These are phyloP conservation scores for Dendrostoma leiphaemia DNA, from an alignment of 2,329 filamentous ascomycete genomes.

Conservation along the genomic window DNA sequence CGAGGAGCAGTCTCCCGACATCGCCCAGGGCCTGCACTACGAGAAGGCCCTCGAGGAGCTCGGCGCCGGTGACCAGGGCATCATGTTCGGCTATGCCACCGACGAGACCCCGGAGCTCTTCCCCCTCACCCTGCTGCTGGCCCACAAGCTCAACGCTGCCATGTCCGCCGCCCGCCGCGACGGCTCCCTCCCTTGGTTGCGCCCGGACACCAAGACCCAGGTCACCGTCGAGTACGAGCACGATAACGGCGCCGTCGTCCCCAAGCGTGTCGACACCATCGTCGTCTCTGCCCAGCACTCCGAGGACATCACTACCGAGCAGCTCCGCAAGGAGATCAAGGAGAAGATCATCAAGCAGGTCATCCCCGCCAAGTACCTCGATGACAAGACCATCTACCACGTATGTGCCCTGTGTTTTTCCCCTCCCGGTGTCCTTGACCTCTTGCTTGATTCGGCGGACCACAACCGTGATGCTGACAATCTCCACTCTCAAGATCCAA, in stretches of 20 bases:
- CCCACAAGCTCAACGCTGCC: conserved; percentile 95
- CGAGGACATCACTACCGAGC: conserved; percentile 79
- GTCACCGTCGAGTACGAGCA: conserved; percentile 98
- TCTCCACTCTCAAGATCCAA: conserved; percentile 66
- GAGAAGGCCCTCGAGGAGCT: conserved; percentile 97
- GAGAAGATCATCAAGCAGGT: conserved; percentile 93
- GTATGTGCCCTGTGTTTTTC: conserved; percentile 46
- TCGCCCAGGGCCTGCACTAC: conserved; percentile 98
- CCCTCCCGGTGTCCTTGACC: conserved; percentile 13
- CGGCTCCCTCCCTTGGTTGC: conserved; percentile 87
- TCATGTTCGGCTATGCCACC: conserved; percentile 99
- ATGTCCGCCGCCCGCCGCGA: conserved; percentile 88
- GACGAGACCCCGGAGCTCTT: conserved; percentile 98
- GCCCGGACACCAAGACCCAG: conserved; percentile 99
- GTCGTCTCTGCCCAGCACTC: conserved; percentile 96
- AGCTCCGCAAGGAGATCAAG: conserved; percentile 85
- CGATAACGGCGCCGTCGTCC: conserved; percentile 90
- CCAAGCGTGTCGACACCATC: conserved; percentile 90
- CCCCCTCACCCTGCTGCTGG: conserved; percentile 87
- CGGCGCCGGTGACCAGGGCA: conserved; percentile 98
- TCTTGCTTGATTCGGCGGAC: neutral
- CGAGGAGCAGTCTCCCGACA: conserved; percentile 98
- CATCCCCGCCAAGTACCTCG: conserved; percentile 89
- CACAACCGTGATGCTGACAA: neutral
- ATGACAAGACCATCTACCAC: conserved; percentile 94